Conservation (phyloP, 2,329 filamentous ascomycete species). For the Knufia petricola region DNA sequence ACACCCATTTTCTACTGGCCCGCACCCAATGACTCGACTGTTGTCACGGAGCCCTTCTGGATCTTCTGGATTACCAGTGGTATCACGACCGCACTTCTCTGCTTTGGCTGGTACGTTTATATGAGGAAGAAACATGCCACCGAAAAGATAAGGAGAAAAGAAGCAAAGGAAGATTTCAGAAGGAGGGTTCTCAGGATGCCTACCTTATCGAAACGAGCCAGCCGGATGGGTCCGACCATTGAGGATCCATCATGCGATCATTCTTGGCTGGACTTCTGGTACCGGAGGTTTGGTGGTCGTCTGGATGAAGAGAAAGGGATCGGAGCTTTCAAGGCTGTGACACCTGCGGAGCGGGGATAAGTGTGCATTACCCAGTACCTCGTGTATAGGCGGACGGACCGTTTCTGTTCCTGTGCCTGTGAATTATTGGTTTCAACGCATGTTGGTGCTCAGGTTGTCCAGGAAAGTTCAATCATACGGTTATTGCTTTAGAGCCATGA, state of each 20-base stretch:
- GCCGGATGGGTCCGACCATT: not conserved
- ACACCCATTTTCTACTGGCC: slow-evolving; percentile 19
- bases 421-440: no score
- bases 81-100: slow-evolving; percentile 11
- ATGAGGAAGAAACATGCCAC: slow-evolving; percentile 10
- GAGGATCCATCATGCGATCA: not conserved
- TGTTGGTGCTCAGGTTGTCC: no score
- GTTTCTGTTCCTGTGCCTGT: no score
- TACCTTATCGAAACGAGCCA: not conserved
- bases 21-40: not conserved
- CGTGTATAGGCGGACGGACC: no score
- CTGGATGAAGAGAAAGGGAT: not conserved
- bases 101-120: slow-evolving; percentile 12
- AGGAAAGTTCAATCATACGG: no score
- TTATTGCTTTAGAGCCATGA: no score
- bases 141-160: slow-evolving; percentile 10
- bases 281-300: not conserved
- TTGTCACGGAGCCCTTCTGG: slow-evolving; percentile 15
- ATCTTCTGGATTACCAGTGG: slow-evolving; percentile 14
- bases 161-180: slow-evolving; percentile 10
- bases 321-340: not conserved
- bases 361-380: no score
- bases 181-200: slow-evolving; percentile 10
- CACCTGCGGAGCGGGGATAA: not conserved
- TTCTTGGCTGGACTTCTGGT: not conserved